Evolutionary conservation across 148 eudicot genomes (phyloP).

Genomic region (Silene latifolia): DNA sequence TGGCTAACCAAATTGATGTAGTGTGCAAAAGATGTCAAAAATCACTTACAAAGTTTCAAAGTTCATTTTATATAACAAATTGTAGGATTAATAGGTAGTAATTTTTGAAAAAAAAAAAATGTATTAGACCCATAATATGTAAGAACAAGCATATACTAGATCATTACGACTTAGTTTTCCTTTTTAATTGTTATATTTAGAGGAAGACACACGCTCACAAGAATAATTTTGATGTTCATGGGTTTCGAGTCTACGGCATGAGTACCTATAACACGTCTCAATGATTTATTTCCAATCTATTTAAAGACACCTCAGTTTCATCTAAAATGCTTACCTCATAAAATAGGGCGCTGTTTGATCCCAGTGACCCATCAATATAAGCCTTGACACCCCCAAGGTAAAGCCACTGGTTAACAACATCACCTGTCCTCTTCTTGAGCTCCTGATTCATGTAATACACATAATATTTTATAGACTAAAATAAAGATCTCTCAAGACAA

Average conservation of each 20-base stretch:
- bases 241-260: not conserved
- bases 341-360: constrained; percentile 90
- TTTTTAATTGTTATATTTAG: not conserved
- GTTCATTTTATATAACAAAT: too few relatives aligned
- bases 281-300: not conserved
- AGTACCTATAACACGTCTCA: not conserved
- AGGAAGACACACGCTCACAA: not conserved
- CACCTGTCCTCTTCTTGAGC: constrained; percentile 54
- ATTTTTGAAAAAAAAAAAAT: too few relatives aligned
- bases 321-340: constrained; percentile 59
- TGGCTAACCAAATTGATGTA: too few relatives aligned
- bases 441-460: constrained; percentile 40
- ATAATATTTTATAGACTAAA: not conserved
- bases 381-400: constrained; percentile 93
- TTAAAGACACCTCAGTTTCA: constrained; percentile 1
- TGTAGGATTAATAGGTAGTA: too few relatives aligned
- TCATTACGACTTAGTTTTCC: not conserved
- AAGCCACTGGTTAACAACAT: constrained; percentile 67
- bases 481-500: not conserved
- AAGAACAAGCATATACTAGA: not conserved
- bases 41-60: too few relatives aligned
- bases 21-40: too few relatives aligned
- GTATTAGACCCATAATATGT: not conserved
- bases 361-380: constrained; percentile 91
- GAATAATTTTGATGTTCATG: not conserved